phyloP scores from a whole-genome alignment of 345 rosid genomes.

The Trapa incisa region DNA sequence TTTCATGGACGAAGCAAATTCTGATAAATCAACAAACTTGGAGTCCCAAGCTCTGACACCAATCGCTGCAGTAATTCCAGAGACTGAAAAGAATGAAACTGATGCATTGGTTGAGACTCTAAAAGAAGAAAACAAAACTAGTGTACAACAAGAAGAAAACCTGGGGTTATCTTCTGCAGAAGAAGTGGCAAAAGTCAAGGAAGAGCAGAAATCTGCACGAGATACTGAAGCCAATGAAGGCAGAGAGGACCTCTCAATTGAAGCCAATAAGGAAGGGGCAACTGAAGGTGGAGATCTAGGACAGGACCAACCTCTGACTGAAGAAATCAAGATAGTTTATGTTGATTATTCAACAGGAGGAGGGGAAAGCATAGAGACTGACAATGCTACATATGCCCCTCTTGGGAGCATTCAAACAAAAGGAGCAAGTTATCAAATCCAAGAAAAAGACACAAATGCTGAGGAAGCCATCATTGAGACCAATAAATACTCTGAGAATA shows the following conservation, averaged over 20 bases:
- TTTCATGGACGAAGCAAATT: background rate
- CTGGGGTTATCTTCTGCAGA: slow-evolving; percentile 7
- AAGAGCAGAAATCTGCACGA: background rate
- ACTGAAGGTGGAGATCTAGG: background rate
- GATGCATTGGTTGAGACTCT: slow-evolving; percentile 5
- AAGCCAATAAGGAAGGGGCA: background rate
- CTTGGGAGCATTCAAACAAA: background rate
- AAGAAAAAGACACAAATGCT: background rate
- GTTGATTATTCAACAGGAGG: background rate
- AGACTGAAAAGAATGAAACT: background rate
- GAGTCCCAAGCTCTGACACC: background rate
- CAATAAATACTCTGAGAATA: background rate
- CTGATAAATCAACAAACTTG: slow-evolving; percentile 2
- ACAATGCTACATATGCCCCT: background rate
- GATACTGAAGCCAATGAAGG: background rate
- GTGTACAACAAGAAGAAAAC: slow-evolving; percentile 6
- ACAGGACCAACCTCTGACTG: background rate
- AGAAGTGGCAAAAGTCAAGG: slow-evolving; percentile 5
- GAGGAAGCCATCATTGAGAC: background rate
- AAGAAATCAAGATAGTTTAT: background rate
- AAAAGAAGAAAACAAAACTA: slow-evolving; percentile 3
- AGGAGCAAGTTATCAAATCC: background rate
- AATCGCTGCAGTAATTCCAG: background rate
- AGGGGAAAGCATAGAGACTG: background rate
- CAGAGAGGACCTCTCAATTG: background rate